Percentiles rank a stretch among this genome's conserved stretches.
phyloP scores from a whole-genome alignment of 148 eudicot species.

The Drosera capensis region DNA sequence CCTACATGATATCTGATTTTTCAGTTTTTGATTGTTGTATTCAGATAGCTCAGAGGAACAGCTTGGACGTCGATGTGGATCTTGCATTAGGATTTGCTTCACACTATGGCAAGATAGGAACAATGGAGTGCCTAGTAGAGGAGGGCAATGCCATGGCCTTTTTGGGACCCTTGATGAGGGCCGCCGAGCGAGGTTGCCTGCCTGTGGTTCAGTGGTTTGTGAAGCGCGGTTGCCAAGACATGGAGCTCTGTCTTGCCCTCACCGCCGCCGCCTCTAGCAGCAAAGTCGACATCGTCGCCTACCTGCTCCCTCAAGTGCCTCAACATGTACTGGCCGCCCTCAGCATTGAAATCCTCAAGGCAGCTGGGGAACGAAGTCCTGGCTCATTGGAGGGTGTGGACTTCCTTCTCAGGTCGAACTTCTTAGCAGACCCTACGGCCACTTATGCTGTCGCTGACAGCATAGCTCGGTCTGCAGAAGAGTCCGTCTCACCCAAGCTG shows the following conservation, averaged over 20 bases:
- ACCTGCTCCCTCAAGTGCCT: slow-evolving; percentile 91
- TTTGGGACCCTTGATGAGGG: slow-evolving; percentile 89
- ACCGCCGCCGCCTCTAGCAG: slow-evolving; percentile 95
- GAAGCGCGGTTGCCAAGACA: slow-evolving; percentile 80
- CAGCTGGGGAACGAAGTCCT: slow-evolving; percentile 88
- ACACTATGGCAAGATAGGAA: slow-evolving; percentile 69
- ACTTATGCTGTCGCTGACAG: slow-evolving; percentile 84
- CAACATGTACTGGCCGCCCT: slow-evolving; percentile 91
- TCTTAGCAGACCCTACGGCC: slow-evolving; percentile 61
- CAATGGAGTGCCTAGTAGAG: slow-evolving; percentile 96
- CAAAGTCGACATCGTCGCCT: slow-evolving; percentile 67
- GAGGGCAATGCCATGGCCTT: slow-evolving; percentile 94
- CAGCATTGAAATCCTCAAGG: slow-evolving; percentile 89
- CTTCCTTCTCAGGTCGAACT: slow-evolving; percentile 73
- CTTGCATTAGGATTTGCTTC: slow-evolving; percentile 95
- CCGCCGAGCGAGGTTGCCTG: slow-evolving; percentile 84
- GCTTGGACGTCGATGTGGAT: slow-evolving; percentile 92
- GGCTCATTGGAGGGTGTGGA: slow-evolving; percentile 89
- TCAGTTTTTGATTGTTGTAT: slow-evolving; percentile 3
- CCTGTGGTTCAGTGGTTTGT: slow-evolving; percentile 94
- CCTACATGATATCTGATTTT: slow-evolving; percentile 1
- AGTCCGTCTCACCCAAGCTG: slow-evolving; percentile 61
- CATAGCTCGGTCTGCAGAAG: slow-evolving; percentile 63
- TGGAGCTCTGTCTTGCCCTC: slow-evolving; percentile 96
- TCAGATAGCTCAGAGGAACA: slow-evolving; percentile 93